phyloP scores from a whole-genome alignment of 257 asterid species.

The Nicotiana tomentosiformis region DNA sequence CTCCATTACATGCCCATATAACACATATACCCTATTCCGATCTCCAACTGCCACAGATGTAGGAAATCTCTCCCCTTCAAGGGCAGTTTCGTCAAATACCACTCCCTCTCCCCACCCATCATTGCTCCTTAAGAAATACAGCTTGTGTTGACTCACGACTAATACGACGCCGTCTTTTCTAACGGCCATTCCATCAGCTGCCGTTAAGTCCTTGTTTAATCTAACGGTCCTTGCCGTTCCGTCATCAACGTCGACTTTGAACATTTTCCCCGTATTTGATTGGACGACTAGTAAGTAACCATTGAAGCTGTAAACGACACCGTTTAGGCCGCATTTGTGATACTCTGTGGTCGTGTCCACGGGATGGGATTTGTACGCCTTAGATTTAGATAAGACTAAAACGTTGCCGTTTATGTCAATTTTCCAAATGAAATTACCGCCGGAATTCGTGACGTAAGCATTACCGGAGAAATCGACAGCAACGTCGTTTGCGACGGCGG shows the following conservation, averaged over 20 bases:
- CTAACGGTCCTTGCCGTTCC: constrained; percentile 53
- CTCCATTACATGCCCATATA: constrained; percentile 65
- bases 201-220: constrained; percentile 47
- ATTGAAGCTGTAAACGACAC: constrained; percentile 48
- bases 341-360: constrained; percentile 24
- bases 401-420: constrained; percentile 50
- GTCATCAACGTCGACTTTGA: constrained; percentile 55
- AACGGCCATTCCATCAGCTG: constrained; percentile 51
- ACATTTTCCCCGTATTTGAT: constrained; percentile 61
- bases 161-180: constrained; percentile 67
- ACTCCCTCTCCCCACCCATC: constrained; percentile 75
- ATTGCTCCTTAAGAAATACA: constrained; percentile 52
- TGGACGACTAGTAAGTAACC: constrained; percentile 72
- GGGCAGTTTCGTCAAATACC: constrained; percentile 85
- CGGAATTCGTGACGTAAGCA: constrained; percentile 69
- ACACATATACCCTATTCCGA: constrained; percentile 62
- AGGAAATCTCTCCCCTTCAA: constrained; percentile 56
- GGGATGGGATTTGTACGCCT: constrained; percentile 28
- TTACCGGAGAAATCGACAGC: constrained; percentile 60
- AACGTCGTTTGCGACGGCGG: constrained; percentile 46
- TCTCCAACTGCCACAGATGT: constrained; percentile 66
- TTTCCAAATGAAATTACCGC: constrained; percentile 53
- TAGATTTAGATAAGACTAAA: constrained; percentile 43
- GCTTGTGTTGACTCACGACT: constrained; percentile 52
- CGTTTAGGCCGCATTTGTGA: constrained; percentile 49